Conservation (phyloP, 768 basidiomycete species). For the Lentinula edodes region DNA sequence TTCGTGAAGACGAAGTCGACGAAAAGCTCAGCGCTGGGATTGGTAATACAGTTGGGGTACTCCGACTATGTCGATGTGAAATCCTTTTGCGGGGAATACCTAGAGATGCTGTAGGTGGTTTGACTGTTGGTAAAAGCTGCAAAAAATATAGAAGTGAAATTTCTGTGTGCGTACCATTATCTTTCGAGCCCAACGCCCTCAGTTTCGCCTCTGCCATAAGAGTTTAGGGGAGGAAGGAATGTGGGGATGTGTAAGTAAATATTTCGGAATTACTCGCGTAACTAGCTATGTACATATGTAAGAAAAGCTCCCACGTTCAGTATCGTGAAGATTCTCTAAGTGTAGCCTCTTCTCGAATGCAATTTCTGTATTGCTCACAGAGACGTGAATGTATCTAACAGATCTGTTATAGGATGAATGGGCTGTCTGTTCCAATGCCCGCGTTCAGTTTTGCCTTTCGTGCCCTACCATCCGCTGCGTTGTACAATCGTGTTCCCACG, state of each 20-base stretch:
- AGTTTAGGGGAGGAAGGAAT: not conserved
- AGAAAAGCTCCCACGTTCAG: no score
- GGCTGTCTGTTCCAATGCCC: no score
- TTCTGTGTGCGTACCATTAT: not conserved
- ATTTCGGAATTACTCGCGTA: no score
- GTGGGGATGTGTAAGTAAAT: not conserved
- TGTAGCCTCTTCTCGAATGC: no score
- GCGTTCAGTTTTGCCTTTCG: no score
- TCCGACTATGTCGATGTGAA: not conserved
- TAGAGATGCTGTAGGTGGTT: not conserved
- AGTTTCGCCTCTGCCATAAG: conserved; percentile 1
- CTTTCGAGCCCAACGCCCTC: not conserved
- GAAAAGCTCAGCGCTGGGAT: not conserved
- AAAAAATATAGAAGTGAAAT: not conserved
- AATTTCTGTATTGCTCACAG: no score
- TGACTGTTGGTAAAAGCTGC: not conserved
- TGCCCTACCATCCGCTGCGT: no score
- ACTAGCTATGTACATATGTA: no score
- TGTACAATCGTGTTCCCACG: no score
- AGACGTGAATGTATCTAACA: no score
- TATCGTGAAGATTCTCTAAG: no score
- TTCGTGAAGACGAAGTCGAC: not conserved
- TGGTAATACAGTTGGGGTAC: not conserved
- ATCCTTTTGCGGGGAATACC: not conserved
- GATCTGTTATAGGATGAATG: no score